Base-by-base conservation (phyloP, 2,329 filamentous ascomycete species). In the Fusarium oligoseptatum region DNA sequence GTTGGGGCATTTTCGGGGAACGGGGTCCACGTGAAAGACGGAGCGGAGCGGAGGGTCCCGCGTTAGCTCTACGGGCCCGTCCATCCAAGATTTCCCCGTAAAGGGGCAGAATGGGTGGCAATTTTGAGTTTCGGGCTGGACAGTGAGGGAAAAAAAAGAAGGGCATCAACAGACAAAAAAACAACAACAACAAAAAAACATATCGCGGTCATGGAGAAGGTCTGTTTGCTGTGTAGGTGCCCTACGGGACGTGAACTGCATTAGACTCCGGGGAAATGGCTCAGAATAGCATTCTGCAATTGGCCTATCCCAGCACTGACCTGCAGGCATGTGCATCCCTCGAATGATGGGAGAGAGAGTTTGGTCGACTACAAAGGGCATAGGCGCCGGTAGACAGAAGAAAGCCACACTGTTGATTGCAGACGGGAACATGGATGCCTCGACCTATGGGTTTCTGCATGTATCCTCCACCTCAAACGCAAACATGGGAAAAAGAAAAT, bases 241-340 rank as follows among this genome's bases (percentile, higher is more conserved):
- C 10, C 4, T n/a, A 29, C 27, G 11, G 50, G 50, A 55, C 50
- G 50, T 55, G 50, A 55, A 55, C 50, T 55, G 50, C 36, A 20
- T 39, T 74, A 64, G 68, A 75, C 60, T 65, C 74, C 50, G 66
- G 67, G 69, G 74, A 66, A 68, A 73, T 39, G 39, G 64, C 73
- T 69, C 61, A 67, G 64, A 67, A 70, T 76, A 62, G 45, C 62
- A 45, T 56, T 39, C 67, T 36, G 39, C 34, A 29, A 66, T 64
- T 65, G 65, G 69, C 67, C 22, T 64, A 64, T 66, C 29, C 50
- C 36, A 32, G 27, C 63, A 57, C 39, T 22, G 34, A 24, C 50
- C 12, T 64, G 62, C 60, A 70, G 62, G 64, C 60, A 50, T 64
- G n/a, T 52, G 41, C 64, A 72, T 67, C 61, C 61, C 69, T 73